Percentiles rank a stretch among this genome's conserved stretches.
phyloP scores from a whole-genome alignment of 2,329 filamentous ascomycete genomes.

The Aureobasidium melanogenum region DNA sequence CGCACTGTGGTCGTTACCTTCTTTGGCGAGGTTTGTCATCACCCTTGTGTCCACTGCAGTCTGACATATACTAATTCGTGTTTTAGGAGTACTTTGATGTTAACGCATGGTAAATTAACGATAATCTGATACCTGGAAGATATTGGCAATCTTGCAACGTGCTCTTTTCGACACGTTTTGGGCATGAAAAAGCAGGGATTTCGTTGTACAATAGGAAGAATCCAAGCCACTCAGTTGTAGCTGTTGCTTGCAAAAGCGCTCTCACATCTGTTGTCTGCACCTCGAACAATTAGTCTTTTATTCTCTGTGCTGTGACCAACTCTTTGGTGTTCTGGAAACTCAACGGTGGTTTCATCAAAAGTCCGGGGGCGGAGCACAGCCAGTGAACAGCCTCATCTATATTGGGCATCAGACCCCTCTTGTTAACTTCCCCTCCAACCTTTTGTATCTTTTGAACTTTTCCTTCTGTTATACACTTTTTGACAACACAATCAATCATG shows the following conservation, averaged over 20 bases:
- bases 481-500: constrained; percentile 17
- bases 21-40: constrained; percentile 69
- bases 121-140: constrained; percentile 8
- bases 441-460: neutral
- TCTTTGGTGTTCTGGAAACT: neutral
- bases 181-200: constrained; percentile 6
- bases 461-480: neutral
- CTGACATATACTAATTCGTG: neutral
- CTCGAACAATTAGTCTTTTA: neutral
- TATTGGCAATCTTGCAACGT: constrained; percentile 7
- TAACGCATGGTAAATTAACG: constrained; percentile 60
- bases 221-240: neutral
- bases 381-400: constrained; percentile 3
- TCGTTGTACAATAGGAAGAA: constrained; percentile 6
- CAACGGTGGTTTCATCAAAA: constrained; percentile 2
- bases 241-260: constrained; percentile 1
- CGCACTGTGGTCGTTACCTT: constrained; percentile 94
- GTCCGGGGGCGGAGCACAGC: constrained; percentile 7
- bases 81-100: constrained; percentile 86
- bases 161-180: constrained; percentile 1
- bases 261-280: neutral
- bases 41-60: neutral
- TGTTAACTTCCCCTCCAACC: neutral
- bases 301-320: neutral
- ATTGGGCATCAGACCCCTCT: constrained; percentile 7